These are phyloP conservation scores for Coccomyxa sp. DNA, from an alignment of 139 green algal genomes.

Conservation along the genomic window DNA sequence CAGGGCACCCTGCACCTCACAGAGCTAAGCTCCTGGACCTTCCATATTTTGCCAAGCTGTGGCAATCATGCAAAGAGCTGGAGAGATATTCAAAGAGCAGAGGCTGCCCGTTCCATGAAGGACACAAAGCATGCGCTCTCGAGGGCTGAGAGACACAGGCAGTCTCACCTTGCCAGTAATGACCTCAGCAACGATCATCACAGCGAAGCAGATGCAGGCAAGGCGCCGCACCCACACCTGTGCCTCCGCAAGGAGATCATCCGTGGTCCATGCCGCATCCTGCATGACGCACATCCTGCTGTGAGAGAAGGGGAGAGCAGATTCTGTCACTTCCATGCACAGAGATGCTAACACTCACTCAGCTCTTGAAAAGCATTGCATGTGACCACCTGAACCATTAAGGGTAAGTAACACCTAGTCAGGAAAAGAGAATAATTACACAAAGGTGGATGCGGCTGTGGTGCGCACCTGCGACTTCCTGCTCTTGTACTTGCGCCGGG, in stretches of 20 bases:
- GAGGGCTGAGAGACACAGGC: too few species aligned
- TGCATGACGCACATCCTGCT: background rate
- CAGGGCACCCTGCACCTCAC: conserved; percentile 26
- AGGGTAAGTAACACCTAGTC: too few species aligned
- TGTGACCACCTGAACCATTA: too few species aligned
- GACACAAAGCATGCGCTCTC: too few species aligned
- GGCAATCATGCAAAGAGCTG: too few species aligned
- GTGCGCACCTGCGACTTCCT: background rate
- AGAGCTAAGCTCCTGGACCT: background rate
- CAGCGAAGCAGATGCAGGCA: conserved; percentile 26
- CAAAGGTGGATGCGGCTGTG: too few species aligned
- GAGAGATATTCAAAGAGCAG: too few species aligned
- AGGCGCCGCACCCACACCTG: conserved; percentile 17
- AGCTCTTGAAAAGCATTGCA: background rate
- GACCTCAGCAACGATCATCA: conserved; percentile 33
- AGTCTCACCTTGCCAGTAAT: conserved; percentile 36
- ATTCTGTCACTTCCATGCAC: background rate
- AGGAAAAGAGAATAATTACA: too few species aligned
- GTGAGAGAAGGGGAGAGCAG: background rate
- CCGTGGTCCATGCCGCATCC: too few species aligned
- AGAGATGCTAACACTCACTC: background rate
- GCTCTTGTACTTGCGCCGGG: background rate
- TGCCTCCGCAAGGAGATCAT: background rate
- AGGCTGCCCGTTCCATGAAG: too few species aligned
- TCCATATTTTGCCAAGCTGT: background rate